Base-by-base conservation (phyloP, 805 yeast genomes). In the Yarrowia deformans region DNA sequence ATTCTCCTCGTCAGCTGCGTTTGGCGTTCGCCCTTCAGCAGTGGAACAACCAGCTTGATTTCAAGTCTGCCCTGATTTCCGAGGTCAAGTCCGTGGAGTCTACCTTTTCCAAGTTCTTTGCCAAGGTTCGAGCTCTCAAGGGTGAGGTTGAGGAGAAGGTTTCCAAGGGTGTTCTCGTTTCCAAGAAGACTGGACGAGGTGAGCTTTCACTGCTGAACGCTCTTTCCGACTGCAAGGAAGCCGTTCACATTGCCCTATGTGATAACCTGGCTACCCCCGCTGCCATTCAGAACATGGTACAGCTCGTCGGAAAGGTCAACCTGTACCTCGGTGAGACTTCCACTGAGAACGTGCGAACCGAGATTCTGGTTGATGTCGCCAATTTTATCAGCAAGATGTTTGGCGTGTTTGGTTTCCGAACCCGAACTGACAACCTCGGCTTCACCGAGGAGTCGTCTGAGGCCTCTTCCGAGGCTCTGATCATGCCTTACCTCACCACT, bases 11-110 rank as follows among this genome's bases (percentile, higher is more conserved):
- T 74, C 98, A 95, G 78, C 83, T 95, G 74, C 86, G 99, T 72
- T 83, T 95, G 73, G 93, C 93, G 10, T 95, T 95, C 82, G 96
- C 97, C 0, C 83, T 91, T 73, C 91, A 90, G 69, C 92, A 89
- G 74, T 95, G 99, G 99, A 94, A 93, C 75, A 88, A 86, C 75
- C 95, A 92, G 72, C 81, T 95, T 61, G 99, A 95, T 78, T 95
- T 95, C 82, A 94, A 94, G 79, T 94, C 90, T 75, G 82, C 89
- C 58, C 81, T 95, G 69, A 66, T 66, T 32, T 80, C 83, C 69
- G 97, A 94, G 77, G 97, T 91, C 35, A 88, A 84, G 78, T 82
- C 93, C 1, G 81, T 86, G 54, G 98, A 95, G 80, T 81, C 89
- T 4, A 79, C 93, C 1, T 78, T 93, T 66, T 87, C 87, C 72